Conservation (phyloP, 164 flowering plant genomes). For the Brasenia schreberi region DNA sequence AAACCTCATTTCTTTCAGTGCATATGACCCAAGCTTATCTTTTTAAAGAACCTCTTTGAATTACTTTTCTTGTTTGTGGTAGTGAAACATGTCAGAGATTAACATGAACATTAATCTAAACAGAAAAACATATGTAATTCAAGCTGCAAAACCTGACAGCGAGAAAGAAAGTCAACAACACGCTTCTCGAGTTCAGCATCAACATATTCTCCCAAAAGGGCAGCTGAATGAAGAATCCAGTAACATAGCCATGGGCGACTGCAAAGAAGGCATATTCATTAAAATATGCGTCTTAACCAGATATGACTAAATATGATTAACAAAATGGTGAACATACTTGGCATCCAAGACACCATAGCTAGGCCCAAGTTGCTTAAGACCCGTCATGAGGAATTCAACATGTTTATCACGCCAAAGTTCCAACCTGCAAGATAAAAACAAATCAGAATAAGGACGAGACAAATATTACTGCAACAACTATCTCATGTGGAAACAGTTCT, state of each 20-base stretch:
- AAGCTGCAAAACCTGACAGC: slow-evolving; percentile 55
- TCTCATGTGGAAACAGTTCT: background rate
- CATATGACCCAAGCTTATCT: no score
- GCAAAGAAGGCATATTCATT: background rate
- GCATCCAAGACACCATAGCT: slow-evolving; percentile 64
- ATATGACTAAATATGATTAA: background rate
- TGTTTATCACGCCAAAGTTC: slow-evolving; percentile 56
- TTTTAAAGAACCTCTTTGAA: no score
- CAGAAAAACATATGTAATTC: background rate
- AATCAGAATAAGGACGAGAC: background rate
- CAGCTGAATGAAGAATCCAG: slow-evolving; percentile 86
- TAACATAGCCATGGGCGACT: slow-evolving; percentile 99
- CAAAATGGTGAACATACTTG: slow-evolving; percentile 24
- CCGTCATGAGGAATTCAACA: slow-evolving; percentile 41
- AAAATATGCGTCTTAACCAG: background rate
- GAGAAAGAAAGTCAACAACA: slow-evolving; percentile 60
- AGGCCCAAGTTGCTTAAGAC: slow-evolving; percentile 44
- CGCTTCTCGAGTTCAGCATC: slow-evolving; percentile 44
- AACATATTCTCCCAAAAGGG: slow-evolving; percentile 60
- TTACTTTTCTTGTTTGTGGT: no score
- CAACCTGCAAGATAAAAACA: slow-evolving; percentile 24
- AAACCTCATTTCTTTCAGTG: no score
- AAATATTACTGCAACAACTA: background rate
- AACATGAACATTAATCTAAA: background rate
- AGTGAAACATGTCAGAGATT: background rate